Evolutionary conservation across 2,329 filamentous ascomycete genomes (phyloP), one percentile per base, ranked within the genome.

Genomic region (Knufia fluminis): DNA sequence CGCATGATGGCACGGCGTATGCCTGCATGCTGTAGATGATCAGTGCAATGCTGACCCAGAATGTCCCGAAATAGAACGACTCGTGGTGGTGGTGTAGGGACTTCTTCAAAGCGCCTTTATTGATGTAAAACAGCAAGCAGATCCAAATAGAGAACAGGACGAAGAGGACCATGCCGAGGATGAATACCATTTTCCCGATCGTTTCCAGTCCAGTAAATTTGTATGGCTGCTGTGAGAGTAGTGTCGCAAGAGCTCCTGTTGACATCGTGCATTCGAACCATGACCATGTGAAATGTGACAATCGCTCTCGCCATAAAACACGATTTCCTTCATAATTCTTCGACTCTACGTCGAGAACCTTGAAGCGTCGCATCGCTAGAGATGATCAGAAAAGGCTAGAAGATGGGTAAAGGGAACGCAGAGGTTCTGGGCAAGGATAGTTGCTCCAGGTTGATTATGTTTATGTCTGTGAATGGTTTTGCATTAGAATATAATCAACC

Each of bases 191-290:
- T 24, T 78, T 70, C 0, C 83, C 84, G 45, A 88, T 82, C 3
- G 76, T 74, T 3, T 65, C 62, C 1, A 87, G 67, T 0, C 83
- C 83, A 0, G 67, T 60, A 62, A 89, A 90, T 49, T 71, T 67
- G 57, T 79, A 77, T 4, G 84, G 84, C 8, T 69, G 69, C 3
- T 74, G 72, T 39, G 71, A 70, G 39, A 89, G 71, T n/a, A 88
- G 71, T 2, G 82, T 65, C 0, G 83, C 77, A 2, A 89, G 65
- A 0, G 82, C 83, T 24, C 84, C 85, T 0, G 83, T 86, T 45
- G 80, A 83, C 84, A 88, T 88, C 1, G 82, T 82, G 22, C 79
- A 69, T 1, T 82, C 83, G 64, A 82, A 90, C 83, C 83, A 87
- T 17, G 80, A 80, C 82, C 39, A 52, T 20, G 51, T 52, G 42